A percentile compares a stretch with the other conserved stretches of the same genome.
These are phyloP conservation scores for Podospora appendiculata DNA, from an alignment of 495 filamentous ascomycete genomes.

Conservation along the genomic window DNA sequence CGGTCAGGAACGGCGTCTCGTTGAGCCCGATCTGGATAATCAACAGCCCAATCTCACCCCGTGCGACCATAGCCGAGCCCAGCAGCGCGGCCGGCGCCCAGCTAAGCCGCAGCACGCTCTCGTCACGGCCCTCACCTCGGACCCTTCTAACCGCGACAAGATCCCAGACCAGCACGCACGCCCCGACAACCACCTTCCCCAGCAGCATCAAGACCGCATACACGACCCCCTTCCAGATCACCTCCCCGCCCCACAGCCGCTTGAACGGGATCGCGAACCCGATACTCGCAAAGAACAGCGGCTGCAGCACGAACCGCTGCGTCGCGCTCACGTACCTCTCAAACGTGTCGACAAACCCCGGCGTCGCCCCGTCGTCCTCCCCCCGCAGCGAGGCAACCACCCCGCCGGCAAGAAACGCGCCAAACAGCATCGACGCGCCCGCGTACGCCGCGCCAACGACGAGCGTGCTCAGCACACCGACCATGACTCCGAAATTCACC, in stretches of 20 bases:
- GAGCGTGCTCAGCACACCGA: conserved; percentile 11
- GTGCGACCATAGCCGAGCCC: conserved; percentile 55
- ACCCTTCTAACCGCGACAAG: background rate
- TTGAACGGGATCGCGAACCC: conserved; percentile 74
- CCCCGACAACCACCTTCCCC: conserved; percentile 53
- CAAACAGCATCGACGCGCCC: conserved; percentile 62
- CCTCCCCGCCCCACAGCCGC: conserved; percentile 52
- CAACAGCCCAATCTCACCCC: conserved; percentile 74
- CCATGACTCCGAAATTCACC: conserved; percentile 12
- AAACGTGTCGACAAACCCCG: conserved; percentile 39
- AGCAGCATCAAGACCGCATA: conserved; percentile 64
- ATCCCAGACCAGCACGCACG: conserved; percentile 48
- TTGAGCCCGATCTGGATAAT: conserved; percentile 58
- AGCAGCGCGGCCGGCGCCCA: conserved; percentile 19
- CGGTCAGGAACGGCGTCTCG: conserved; percentile 16
- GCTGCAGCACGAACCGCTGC: conserved; percentile 50
- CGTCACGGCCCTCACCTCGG: too few species aligned
- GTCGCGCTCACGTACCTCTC: conserved; percentile 46
- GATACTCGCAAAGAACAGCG: conserved; percentile 76
- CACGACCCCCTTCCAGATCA: conserved; percentile 66
- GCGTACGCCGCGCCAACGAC: conserved; percentile 28
- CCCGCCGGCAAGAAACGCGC: conserved; percentile 61
- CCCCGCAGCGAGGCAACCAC: conserved; percentile 9
- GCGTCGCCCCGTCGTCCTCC: conserved; percentile 15
- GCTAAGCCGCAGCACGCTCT: conserved; percentile 14